A percentile compares a stretch with the other conserved stretches of the same genome.
These are phyloP conservation scores for Bonia amplexicaulis DNA, from an alignment of 176 grass and related monocot genomes.

Conservation along the genomic window DNA sequence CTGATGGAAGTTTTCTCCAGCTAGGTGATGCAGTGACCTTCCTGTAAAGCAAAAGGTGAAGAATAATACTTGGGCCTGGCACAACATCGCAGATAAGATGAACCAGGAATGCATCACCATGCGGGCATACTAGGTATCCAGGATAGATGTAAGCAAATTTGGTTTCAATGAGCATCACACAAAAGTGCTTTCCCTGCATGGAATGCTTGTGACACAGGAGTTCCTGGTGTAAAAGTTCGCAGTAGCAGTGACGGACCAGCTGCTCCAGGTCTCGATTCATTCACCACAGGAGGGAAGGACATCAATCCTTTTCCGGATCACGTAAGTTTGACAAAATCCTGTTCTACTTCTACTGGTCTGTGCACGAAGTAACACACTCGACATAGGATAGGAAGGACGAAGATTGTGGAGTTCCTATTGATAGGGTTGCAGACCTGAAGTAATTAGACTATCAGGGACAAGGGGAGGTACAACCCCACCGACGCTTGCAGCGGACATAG, in stretches of 20 bases:
- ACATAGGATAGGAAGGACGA: slow-evolving; percentile 19
- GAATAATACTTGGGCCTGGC: background rate
- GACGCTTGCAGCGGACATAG: slow-evolving; percentile 40
- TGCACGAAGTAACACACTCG: slow-evolving; percentile 20
- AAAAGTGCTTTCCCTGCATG: slow-evolving; percentile 22
- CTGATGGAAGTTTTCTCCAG: slow-evolving; percentile 24
- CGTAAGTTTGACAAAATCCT: slow-evolving; percentile 10
- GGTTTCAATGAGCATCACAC: slow-evolving; percentile 19
- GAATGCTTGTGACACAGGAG: slow-evolving; percentile 16
- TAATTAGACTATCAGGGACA: slow-evolving; percentile 23
- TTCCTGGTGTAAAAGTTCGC: slow-evolving; percentile 19
- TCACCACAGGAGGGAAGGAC: slow-evolving; percentile 13
- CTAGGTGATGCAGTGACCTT: slow-evolving; percentile 19
- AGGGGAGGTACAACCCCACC: slow-evolving; percentile 33
- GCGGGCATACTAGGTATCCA: background rate
- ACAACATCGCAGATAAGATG: slow-evolving; percentile 3
- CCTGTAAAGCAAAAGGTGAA: slow-evolving; percentile 4
- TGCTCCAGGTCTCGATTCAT: slow-evolving; percentile 31
- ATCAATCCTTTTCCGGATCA: slow-evolving; percentile 32
- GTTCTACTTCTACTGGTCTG: slow-evolving; percentile 24
- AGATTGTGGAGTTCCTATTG: slow-evolving; percentile 22
- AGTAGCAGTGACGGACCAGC: slow-evolving; percentile 30
- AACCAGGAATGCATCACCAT: background rate
- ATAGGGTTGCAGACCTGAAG: background rate
- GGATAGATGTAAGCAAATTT: background rate